These are phyloP conservation scores for Ganoderma boninense DNA, from an alignment of 1,284 basidiomycete species.

Conservation along the genomic window DNA sequence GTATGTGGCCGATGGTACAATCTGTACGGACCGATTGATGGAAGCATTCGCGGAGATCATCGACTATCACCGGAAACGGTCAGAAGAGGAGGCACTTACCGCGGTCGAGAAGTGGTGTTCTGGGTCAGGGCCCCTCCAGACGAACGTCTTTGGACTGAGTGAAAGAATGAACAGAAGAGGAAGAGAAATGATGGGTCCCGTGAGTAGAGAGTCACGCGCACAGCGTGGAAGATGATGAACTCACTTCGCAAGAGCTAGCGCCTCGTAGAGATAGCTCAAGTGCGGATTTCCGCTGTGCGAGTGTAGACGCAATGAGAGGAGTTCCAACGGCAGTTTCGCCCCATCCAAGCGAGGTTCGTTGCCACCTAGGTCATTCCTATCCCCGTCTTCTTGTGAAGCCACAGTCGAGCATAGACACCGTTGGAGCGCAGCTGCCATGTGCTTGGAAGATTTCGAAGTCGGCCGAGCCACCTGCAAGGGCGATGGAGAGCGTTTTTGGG, in stretches of 20 bases:
- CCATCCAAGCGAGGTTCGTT: neutral
- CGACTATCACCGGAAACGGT: neutral
- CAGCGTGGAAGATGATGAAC: conserved; percentile 25
- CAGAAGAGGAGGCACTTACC: conserved; percentile 45
- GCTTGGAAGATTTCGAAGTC: conserved; percentile 42
- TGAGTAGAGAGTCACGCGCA: neutral
- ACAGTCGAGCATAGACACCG: conserved; percentile 26
- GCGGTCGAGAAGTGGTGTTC: conserved; percentile 67
- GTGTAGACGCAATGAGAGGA: conserved; percentile 50
- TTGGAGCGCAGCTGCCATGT: conserved; percentile 37
- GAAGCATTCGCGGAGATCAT: neutral
- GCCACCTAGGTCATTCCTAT: neutral
- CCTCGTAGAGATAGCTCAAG: conserved; percentile 47
- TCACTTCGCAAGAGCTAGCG: conserved; percentile 52
- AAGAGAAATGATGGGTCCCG: neutral
- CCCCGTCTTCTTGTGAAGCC: neutral
- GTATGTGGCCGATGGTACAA: conserved; percentile 52
- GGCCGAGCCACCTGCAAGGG: conserved; percentile 43
- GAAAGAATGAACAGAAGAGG: neutral
- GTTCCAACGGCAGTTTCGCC: conserved; percentile 41
- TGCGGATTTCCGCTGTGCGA: conserved; percentile 50
- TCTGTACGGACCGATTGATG: conserved; percentile 42
- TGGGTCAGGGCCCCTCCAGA: conserved; percentile 66
- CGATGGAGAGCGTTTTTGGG: conserved; percentile 38
- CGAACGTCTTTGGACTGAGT: conserved; percentile 55